Evolutionary conservation across 208 protist species (phyloP).

Genomic region (Novymonas esmeraldas): DNA sequence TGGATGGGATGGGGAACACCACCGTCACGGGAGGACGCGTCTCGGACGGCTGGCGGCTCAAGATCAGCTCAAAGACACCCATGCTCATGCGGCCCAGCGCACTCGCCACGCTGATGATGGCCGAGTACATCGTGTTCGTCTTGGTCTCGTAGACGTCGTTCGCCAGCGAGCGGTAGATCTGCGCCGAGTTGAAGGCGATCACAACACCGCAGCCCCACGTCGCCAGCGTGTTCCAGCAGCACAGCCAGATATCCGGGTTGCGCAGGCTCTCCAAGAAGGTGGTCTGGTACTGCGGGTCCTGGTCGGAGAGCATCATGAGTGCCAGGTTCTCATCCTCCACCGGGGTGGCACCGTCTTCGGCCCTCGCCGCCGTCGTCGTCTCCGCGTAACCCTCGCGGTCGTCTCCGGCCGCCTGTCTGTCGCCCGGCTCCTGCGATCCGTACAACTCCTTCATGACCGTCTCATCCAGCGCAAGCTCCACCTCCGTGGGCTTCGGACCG

Average conservation of each 20-base stretch:
- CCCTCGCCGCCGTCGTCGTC: background rate
- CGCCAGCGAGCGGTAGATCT: constrained; percentile 56
- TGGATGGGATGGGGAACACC: constrained; percentile 42
- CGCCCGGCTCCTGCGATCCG: constrained; percentile 58
- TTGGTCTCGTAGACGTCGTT: constrained; percentile 35
- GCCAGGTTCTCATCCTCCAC: constrained; percentile 34
- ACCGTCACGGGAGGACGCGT: constrained; percentile 38
- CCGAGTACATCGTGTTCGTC: constrained; percentile 45
- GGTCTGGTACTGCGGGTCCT: constrained; percentile 62
- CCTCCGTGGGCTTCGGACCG: constrained; percentile 36
- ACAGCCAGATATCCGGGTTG: constrained; percentile 54
- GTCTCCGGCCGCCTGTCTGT: constrained; percentile 9
- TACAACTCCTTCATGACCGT: too few relatives aligned
- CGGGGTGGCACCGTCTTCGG: constrained; percentile 8
- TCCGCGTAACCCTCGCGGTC: background rate
- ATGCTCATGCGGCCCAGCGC: constrained; percentile 62
- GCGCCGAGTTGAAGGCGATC: constrained; percentile 66
- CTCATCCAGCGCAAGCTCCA: constrained; percentile 35
- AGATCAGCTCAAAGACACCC: constrained; percentile 47
- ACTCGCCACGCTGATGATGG: constrained; percentile 66
- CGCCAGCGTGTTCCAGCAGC: constrained; percentile 56
- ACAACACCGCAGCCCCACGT: constrained; percentile 69
- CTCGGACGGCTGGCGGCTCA: constrained; percentile 33
- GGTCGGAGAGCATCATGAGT: constrained; percentile 29
- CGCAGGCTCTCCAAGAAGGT: constrained; percentile 54